phyloP scores from a whole-genome alignment of 2,329 filamentous ascomycete species.

The Phialemoniopsis sp. region DNA sequence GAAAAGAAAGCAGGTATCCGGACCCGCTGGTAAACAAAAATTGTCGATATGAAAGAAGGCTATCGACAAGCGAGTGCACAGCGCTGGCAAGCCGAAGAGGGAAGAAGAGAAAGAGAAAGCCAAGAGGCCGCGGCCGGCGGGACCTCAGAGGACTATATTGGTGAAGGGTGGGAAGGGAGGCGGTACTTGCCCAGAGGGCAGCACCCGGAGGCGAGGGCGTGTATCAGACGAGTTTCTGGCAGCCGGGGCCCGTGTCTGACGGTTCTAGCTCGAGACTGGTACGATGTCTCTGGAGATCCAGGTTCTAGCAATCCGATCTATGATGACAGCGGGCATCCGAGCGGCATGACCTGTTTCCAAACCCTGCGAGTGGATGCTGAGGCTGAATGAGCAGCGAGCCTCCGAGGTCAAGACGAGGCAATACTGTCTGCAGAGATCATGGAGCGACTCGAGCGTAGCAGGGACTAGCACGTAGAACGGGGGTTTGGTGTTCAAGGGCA shows the following conservation, averaged over 20 bases:
- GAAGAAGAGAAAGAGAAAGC: constrained; percentile 22
- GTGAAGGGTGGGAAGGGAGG: constrained; percentile 10
- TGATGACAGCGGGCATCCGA: constrained; percentile 50
- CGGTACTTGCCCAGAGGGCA: constrained; percentile 30
- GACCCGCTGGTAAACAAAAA: constrained; percentile 40
- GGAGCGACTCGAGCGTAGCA: neutral
- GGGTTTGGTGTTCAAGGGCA: constrained; percentile 2
- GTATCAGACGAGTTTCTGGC: constrained; percentile 33
- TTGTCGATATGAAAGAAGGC: constrained; percentile 46
- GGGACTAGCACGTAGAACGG: too few species aligned
- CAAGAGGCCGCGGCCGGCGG: constrained; percentile 17
- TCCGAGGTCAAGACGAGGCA: neutral
- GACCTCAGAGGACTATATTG: constrained; percentile 21
- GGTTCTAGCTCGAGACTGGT: constrained; percentile 28
- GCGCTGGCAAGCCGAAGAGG: constrained; percentile 31
- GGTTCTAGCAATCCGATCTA: constrained; percentile 46
- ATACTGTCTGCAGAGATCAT: too few species aligned
- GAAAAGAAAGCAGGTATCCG: constrained; percentile 40
- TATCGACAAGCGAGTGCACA: constrained; percentile 50
- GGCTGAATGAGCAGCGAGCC: constrained; percentile 1
- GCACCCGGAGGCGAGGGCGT: constrained; percentile 27
- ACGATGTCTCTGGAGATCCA: constrained; percentile 41
- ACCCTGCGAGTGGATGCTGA: neutral
- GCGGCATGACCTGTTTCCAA: constrained; percentile 35
- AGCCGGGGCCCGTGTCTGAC: constrained; percentile 30